These are phyloP conservation scores for Lepraria neglecta DNA, from an alignment of 495 filamentous ascomycete species.

Conservation along the genomic window DNA sequence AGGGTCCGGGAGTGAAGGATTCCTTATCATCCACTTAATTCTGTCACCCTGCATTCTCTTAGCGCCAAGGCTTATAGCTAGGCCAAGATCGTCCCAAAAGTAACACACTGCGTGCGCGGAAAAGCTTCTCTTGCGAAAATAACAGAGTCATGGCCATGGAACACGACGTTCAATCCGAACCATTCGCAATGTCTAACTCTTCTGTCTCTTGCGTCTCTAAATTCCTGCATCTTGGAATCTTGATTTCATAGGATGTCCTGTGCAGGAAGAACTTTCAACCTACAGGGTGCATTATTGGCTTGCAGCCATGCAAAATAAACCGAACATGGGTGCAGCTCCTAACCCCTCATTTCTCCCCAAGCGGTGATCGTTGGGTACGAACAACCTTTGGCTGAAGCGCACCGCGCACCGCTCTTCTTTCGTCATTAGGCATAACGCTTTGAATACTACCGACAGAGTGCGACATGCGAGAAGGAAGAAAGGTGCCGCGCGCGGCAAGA, in stretches of 20 bases:
- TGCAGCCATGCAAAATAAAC: background rate
- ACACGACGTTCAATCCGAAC: background rate
- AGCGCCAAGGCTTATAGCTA: slow-evolving; percentile 1
- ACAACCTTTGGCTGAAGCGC: slow-evolving; percentile 16
- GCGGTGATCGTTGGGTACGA: slow-evolving; percentile 11
- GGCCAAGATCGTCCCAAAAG: background rate
- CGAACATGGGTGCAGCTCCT: background rate
- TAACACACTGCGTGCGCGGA: background rate
- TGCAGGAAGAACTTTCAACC: background rate
- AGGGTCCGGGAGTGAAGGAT: too few relatives aligned
- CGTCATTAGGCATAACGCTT: slow-evolving; percentile 16
- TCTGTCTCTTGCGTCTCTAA: background rate
- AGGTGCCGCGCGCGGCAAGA: slow-evolving; percentile 1
- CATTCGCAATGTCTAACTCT: slow-evolving; percentile 3
- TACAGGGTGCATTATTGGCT: slow-evolving; percentile 4
- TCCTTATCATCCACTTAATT: too few relatives aligned
- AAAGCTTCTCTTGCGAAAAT: background rate
- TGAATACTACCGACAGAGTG: slow-evolving; percentile 7
- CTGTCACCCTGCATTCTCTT: too few relatives aligned
- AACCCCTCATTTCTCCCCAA: slow-evolving; percentile 8
- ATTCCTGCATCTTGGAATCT: background rate
- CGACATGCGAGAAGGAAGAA: slow-evolving; percentile 10
- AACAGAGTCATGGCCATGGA: background rate
- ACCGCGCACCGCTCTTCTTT: slow-evolving; percentile 24
- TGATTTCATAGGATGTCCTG: background rate